A percentile compares a stretch with the other conserved stretches of the same genome.
Conservation (phyloP, 306 rosid genomes). For the Lupinus albus region DNA sequence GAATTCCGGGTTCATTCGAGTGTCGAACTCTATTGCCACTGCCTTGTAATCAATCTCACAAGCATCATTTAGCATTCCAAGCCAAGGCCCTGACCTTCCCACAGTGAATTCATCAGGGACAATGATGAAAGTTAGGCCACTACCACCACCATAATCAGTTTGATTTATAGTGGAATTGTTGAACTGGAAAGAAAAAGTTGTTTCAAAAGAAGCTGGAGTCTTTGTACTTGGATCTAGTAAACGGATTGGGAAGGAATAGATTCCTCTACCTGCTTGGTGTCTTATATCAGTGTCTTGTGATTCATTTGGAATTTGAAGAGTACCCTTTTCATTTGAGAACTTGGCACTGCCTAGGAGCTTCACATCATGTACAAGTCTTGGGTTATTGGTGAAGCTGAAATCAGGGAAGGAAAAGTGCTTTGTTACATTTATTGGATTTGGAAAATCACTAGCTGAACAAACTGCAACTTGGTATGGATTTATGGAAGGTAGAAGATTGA, state of each 20-base stretch:
- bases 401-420: slow-evolving; percentile 60
- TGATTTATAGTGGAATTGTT: slow-evolving; percentile 43
- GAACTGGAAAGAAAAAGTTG: slow-evolving; percentile 65
- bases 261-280: slow-evolving; percentile 72
- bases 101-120: slow-evolving; percentile 87
- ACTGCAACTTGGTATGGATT: slow-evolving; percentile 12
- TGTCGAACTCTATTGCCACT: slow-evolving; percentile 73
- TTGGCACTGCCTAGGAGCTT: slow-evolving; percentile 75
- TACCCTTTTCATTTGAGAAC: slow-evolving; percentile 51
- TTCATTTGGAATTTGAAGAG: slow-evolving; percentile 67
- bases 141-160: slow-evolving; percentile 59
- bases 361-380: slow-evolving; percentile 55
- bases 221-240: slow-evolving; percentile 58
- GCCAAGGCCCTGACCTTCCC: slow-evolving; percentile 83
- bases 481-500: slow-evolving; percentile 32
- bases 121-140: slow-evolving; percentile 74
- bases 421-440: slow-evolving; percentile 55
- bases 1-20: slow-evolving; percentile 60
- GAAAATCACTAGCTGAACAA: slow-evolving; percentile 47
- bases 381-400: slow-evolving; percentile 53
- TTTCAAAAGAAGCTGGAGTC: slow-evolving; percentile 70
- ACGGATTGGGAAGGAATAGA: slow-evolving; percentile 68
- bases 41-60: slow-evolving; percentile 67
- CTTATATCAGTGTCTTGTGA: slow-evolving; percentile 52
- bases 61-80: slow-evolving; percentile 82